Evolutionary conservation across 805 yeast species (phyloP), one percentile per base, ranked within the genome.

Genomic region (Ogataea pini): DNA sequence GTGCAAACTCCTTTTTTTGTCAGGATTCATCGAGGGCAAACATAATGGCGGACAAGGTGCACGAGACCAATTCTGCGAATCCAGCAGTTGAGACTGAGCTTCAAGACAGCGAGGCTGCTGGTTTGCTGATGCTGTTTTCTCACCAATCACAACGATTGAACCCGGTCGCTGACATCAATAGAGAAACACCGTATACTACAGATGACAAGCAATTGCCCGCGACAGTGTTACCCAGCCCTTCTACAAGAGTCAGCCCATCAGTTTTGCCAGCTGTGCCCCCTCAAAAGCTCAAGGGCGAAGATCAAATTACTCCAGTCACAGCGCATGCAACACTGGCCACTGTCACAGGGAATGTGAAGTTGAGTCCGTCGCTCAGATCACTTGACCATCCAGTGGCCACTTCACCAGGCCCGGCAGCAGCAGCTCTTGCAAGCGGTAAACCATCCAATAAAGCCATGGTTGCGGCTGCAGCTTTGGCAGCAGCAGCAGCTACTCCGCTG

Each of bases 401-500:
- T 17, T 67, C 71, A 8, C 73, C 73, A 5, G 72, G 72, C 8
- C 71, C 71, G 22, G 72, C 68, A 1, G 67, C 71, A 8, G 72
- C 72, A 13, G 72, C 70, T 3, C 49, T 68, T 39, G 70, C 67
- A 1, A 61, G 63, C 27, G 64, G 60, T 4, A 53, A 51, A 32
- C 59, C 62, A n/a, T 60, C 63, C 7, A 66, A 65, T 45, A 78
- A 82, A 57, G 89, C 87, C 0, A 74, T 77, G 57, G 85, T 86
- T 7, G 94, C 92, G 0, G 94, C 94, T 1, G 92, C 91, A 7
- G 92, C 92, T 0, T 70, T 86, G 43, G 89, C 90, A 3, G 89
- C 87, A 0, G 94, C 92, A 0, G 91, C 91, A 2, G 87, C 83
- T 12, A 76, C 81, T 12, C 94, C 94, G 1, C 62, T 86, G 29